Evolutionary conservation across 768 basidiomycete genomes (phyloP).

Genomic region (Atractiella rhizophila): DNA sequence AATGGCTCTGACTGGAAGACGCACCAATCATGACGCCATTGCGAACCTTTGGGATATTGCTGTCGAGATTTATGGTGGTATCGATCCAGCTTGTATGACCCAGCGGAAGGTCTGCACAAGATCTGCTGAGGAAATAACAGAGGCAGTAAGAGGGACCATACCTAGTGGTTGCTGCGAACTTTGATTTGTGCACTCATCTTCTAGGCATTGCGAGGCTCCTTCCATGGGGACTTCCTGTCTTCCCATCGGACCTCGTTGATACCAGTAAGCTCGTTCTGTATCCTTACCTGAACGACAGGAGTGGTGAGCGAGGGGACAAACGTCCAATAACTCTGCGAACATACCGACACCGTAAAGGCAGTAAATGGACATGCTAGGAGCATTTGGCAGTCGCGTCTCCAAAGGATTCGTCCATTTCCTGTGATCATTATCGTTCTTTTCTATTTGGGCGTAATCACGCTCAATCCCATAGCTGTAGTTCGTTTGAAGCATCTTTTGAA

Average conservation of each 20-base stretch:
- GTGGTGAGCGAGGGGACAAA: not conserved
- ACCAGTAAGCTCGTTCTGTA: constrained; percentile 22
- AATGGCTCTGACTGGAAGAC: constrained; percentile 29
- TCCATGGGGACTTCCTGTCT: constrained; percentile 26
- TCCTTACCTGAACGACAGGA: constrained; percentile 59
- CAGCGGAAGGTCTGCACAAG: constrained; percentile 33
- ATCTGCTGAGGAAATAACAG: too few relatives aligned
- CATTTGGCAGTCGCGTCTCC: constrained; percentile 38
- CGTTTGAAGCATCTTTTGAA: constrained; percentile 46
- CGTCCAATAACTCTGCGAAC: not conserved
- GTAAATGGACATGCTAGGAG: constrained; percentile 73
- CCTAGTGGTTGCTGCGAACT: too few relatives aligned
- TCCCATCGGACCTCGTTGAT: constrained; percentile 39
- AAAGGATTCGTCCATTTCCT: constrained; percentile 61
- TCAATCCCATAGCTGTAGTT: constrained; percentile 86
- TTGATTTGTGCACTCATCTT: too few relatives aligned
- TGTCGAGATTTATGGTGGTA: constrained; percentile 46
- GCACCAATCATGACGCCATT: constrained; percentile 9
- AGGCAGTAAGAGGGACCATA: too few relatives aligned
- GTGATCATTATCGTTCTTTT: constrained; percentile 42
- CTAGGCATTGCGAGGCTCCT: constrained; percentile 27
- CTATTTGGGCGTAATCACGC: constrained; percentile 37
- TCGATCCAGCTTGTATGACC: constrained; percentile 59
- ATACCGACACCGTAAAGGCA: constrained; percentile 24
- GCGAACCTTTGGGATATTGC: constrained; percentile 4